Percentiles rank a stretch among this genome's conserved stretches.
phyloP scores from a whole-genome alignment of 2,329 filamentous ascomycete genomes.

The Hymenoscyphus linearis region DNA sequence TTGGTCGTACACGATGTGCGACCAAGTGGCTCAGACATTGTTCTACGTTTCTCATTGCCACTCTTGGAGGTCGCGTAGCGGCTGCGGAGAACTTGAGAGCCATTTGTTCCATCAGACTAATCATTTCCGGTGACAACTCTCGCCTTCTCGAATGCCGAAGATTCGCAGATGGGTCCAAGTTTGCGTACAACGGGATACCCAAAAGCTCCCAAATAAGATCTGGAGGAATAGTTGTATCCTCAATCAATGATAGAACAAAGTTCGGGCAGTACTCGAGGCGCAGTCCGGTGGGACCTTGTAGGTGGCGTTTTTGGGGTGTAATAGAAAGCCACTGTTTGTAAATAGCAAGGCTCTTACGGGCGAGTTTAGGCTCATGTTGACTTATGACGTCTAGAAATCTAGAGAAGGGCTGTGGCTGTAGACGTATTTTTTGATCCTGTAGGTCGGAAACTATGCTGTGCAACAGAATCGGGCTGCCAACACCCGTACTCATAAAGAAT shows the following conservation, averaged over 20 bases:
- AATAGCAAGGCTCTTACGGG: neutral
- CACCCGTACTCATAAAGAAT: neutral
- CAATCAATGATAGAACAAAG: constrained; percentile 22
- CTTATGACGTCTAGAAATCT: constrained; percentile 5
- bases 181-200: constrained; percentile 16
- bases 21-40: constrained; percentile 26
- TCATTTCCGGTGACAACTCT: constrained; percentile 13
- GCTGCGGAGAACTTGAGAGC: constrained; percentile 25
- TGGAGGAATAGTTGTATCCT: constrained; percentile 7
- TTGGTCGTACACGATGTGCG: constrained; percentile 14
- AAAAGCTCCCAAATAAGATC: constrained; percentile 22
- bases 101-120: constrained; percentile 23
- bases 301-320: neutral
- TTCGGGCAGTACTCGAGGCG: constrained; percentile 12
- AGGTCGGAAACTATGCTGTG: neutral
- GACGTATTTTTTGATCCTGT: constrained; percentile 10
- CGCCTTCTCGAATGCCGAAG: neutral
- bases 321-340: constrained; percentile 12
- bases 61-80: constrained; percentile 10
- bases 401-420: neutral
- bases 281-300: constrained; percentile 2
- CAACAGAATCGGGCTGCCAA: neutral
- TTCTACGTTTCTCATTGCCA: constrained; percentile 25
- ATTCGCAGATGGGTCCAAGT: neutral
- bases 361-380: constrained; percentile 9